Percentiles rank a stretch among this genome's conserved stretches.
Conservation (phyloP, 352 stramenopile genomes). For the Phytophthora sp. region DNA sequence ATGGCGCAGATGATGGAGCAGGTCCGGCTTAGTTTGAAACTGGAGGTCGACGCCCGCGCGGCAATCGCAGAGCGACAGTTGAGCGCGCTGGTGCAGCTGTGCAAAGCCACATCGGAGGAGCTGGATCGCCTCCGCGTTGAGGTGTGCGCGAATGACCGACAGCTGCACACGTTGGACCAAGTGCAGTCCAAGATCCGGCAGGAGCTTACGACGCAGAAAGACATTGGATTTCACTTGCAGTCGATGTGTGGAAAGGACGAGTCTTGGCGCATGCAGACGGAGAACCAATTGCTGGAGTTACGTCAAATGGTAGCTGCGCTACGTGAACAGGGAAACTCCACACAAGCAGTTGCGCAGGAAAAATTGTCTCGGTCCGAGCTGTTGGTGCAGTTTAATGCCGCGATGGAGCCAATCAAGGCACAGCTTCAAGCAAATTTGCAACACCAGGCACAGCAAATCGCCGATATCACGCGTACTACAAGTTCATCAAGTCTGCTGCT, state of each 20-base stretch:
- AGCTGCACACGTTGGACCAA: constrained; percentile 80
- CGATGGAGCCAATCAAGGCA: constrained; percentile 81
- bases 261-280: constrained; percentile 83
- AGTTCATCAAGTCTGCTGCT: constrained; percentile 68
- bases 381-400: constrained; percentile 81
- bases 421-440: constrained; percentile 76
- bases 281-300: constrained; percentile 83
- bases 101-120: constrained; percentile 78
- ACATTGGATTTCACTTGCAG: constrained; percentile 83
- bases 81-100: constrained; percentile 74
- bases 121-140: constrained; percentile 73
- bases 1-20: constrained; percentile 88
- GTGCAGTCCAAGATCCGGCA: constrained; percentile 78
- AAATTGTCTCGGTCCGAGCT: constrained; percentile 79
- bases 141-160: constrained; percentile 70
- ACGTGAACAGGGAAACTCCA: constrained; percentile 70
- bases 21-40: constrained; percentile 79
- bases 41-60: constrained; percentile 80
- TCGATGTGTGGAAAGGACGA: constrained; percentile 87
- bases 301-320: constrained; percentile 74
- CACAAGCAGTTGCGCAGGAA: constrained; percentile 69
- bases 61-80: constrained; percentile 81
- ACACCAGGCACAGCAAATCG: constrained; percentile 78
- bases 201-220: constrained; percentile 83
- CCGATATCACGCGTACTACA: constrained; percentile 60